Evolutionary conservation across 805 yeast species (phyloP).

Genomic region (Clavispora vitiphila): DNA sequence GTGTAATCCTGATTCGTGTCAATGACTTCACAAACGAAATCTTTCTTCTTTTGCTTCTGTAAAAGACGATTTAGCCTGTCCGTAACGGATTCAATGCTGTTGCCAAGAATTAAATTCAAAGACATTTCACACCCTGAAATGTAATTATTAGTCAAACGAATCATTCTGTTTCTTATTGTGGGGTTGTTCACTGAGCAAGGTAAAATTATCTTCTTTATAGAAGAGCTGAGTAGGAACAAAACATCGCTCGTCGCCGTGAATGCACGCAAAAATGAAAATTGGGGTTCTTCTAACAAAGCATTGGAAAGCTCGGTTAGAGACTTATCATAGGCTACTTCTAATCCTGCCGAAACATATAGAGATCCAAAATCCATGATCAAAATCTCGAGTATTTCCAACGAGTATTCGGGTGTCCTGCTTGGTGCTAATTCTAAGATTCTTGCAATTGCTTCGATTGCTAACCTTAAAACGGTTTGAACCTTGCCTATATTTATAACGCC

Average conservation of each 20-base stretch:
- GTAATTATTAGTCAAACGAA: constrained; percentile 56
- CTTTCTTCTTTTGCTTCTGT: constrained; percentile 69
- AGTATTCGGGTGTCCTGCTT: constrained; percentile 52
- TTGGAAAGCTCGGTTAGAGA: constrained; percentile 32
- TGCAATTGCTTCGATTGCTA: constrained; percentile 70
- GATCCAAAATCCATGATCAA: constrained; percentile 67
- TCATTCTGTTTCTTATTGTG: constrained; percentile 52
- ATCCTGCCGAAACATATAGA: constrained; percentile 66
- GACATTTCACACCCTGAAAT: constrained; percentile 59
- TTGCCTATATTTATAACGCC: constrained; percentile 35
- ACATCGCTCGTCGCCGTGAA: constrained; percentile 55
- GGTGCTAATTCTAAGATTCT: constrained; percentile 73
- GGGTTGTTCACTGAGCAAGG: constrained; percentile 68
- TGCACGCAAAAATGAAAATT: constrained; percentile 45
- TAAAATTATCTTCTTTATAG: constrained; percentile 67
- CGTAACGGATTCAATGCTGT: constrained; percentile 49
- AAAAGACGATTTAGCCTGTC: constrained; percentile 43
- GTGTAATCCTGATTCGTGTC: constrained; percentile 54
- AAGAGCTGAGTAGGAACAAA: constrained; percentile 60
- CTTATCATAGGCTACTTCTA: constrained; percentile 61
- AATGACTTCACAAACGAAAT: constrained; percentile 46
- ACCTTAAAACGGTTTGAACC: constrained; percentile 61
- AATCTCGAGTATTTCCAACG: constrained; percentile 63
- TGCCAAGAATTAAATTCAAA: constrained; percentile 58
- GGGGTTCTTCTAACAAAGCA: constrained; percentile 24